Base-by-base conservation (phyloP, 345 rosid genomes). In the Salix suchowensis region DNA sequence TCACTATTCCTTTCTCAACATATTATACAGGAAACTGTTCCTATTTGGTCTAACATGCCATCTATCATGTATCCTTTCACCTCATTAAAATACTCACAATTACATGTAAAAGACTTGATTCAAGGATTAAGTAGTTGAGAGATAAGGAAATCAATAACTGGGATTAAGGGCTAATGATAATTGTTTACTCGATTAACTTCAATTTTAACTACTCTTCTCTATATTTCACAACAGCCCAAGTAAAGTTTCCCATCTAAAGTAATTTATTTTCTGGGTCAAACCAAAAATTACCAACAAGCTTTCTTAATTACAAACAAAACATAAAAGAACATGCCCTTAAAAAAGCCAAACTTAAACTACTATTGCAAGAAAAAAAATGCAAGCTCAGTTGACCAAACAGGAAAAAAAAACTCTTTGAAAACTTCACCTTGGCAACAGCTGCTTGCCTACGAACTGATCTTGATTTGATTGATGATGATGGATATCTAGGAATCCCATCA, bases 401-500 rank as follows among this genome's bases (percentile, higher is more conserved):
- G n/a, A 21, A 19, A 54, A 2, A 7, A 21, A 6, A 40, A 39
- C 40, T 6, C 44, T 40, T 14, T 21, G 61, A n/a, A 54, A 54
- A 21, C 23, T 21, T 54, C 14, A 90, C 95, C 91, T 85, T 91
- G 39, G 92, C 85, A 78, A 88, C 90, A 7, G 88, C 83, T 1
- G 88, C 87, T 69, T 88, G 89, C 34, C 82, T 83, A 80, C 89
- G 83, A 14, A 77, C 77, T 4, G 94, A 83, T 78, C 89, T 81
- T 8, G 87, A 81, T 74, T 86, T 85, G 58, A 83, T 86, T 48
- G 85, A 76, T 24, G 77, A 78, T 10, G 67, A 64, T 64, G 32
- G 37, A 14, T 26, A 64, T 36, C 24, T 37, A 24, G 97, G 97
- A 83, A 92, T 92, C 52, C 94, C 97, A 65, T 92, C 97, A 36